phyloP scores from a whole-genome alignment of 352 stramenopile genomes.

The Phytophthora litchii region DNA sequence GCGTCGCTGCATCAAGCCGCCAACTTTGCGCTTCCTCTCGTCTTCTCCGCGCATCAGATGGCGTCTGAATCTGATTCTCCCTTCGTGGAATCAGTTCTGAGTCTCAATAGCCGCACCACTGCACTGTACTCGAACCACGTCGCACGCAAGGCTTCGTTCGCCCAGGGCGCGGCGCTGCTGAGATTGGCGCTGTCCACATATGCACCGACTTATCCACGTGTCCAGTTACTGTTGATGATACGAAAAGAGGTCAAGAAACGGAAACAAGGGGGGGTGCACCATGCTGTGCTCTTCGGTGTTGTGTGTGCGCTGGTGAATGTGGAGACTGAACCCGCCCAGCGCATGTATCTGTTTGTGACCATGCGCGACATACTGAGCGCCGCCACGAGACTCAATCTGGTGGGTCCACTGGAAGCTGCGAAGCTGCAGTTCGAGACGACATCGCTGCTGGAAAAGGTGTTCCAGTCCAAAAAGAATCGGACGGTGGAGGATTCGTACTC shows the following conservation, averaged over 20 bases:
- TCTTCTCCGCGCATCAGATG: constrained; percentile 58
- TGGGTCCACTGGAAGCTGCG: constrained; percentile 74
- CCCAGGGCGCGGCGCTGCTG: constrained; percentile 71
- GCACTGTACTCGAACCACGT: constrained; percentile 85
- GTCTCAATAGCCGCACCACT: constrained; percentile 53
- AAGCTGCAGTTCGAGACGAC: constrained; percentile 67
- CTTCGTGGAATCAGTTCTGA: constrained; percentile 52
- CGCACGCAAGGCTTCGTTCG: constrained; percentile 74
- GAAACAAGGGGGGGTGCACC: constrained; percentile 62
- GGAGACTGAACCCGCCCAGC: constrained; percentile 51
- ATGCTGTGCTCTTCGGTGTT: constrained; percentile 71
- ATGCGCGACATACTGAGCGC: constrained; percentile 79
- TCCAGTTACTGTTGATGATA: constrained; percentile 49
- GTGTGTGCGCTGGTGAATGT: constrained; percentile 65
- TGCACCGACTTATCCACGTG: constrained; percentile 25
- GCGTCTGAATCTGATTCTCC: background rate
- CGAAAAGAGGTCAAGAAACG: constrained; percentile 56
- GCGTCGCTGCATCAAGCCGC: constrained; percentile 71
- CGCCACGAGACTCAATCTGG: constrained; percentile 80
- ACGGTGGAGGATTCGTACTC: constrained; percentile 72
- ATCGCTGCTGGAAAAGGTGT: constrained; percentile 58
- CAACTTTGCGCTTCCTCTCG: constrained; percentile 76
- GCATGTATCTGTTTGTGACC: constrained; percentile 82
- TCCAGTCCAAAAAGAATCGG: constrained; percentile 70
- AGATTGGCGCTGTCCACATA: constrained; percentile 72